These are phyloP conservation scores for Nemania sp. DNA, from an alignment of 2,329 filamentous ascomycete genomes.

Conservation along the genomic window DNA sequence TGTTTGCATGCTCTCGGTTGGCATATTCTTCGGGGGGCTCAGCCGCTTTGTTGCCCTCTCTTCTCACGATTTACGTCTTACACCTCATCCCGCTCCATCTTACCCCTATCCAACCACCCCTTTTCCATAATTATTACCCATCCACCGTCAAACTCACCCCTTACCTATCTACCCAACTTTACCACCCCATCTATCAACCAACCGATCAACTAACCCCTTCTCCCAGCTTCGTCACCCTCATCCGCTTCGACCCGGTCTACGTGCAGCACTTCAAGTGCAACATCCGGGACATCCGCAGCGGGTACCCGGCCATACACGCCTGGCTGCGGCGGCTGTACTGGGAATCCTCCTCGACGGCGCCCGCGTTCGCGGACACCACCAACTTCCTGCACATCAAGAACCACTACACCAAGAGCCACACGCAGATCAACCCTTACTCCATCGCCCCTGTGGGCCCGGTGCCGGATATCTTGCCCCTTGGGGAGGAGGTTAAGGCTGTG, in stretches of 20 bases:
- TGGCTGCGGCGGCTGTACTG: conserved; percentile 88
- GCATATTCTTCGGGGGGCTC: not conserved
- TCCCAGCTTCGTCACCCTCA: conserved; percentile 36
- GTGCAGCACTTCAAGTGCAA: conserved; percentile 91
- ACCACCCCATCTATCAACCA: not conserved
- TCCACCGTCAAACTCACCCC: not conserved
- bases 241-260: conserved; percentile 63
- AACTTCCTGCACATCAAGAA: conserved; percentile 95
- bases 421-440: conserved; percentile 66
- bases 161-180: not conserved
- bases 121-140: not conserved
- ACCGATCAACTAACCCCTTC: not conserved
- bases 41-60: not conserved
- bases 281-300: conserved; percentile 78
- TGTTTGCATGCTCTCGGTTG: not conserved
- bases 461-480: conserved; percentile 76
- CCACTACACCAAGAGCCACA: conserved; percentile 65
- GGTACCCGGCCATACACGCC: conserved; percentile 77
- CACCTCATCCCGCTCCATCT: not conserved
- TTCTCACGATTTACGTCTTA: not conserved
- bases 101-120: not conserved
- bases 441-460: conserved; percentile 87
- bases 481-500: conserved; percentile 73
- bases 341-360: too few species aligned
- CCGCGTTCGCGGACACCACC: conserved; percentile 78